These are phyloP conservation scores for Trichophyton mentagrophytes DNA, from an alignment of 2,329 filamentous ascomycete species.

Conservation along the genomic window DNA sequence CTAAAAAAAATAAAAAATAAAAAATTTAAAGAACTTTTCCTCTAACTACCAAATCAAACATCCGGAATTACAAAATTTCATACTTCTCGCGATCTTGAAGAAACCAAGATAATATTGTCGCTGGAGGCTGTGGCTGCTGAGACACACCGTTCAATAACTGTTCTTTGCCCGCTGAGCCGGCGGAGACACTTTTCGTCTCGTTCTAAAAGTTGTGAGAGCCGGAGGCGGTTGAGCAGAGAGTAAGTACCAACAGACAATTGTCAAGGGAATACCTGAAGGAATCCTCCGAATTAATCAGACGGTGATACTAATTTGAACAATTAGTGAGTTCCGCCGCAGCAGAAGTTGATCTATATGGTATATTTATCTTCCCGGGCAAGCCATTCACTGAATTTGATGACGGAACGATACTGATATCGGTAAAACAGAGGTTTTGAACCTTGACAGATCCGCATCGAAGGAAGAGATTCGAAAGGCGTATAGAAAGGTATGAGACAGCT, in stretches of 20 bases:
- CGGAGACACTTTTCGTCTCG: background rate
- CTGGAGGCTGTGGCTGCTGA: background rate
- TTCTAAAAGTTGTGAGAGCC: background rate
- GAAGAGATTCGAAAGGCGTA: conserved; percentile 91
- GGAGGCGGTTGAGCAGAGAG: background rate
- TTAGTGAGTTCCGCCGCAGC: conserved; percentile 26
- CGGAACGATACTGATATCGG: background rate
- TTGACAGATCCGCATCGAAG: conserved; percentile 58
- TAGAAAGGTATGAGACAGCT: conserved; percentile 56
- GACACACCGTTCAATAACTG: background rate
- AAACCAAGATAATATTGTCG: background rate
- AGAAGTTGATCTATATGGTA: conserved; percentile 52
- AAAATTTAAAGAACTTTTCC: background rate
- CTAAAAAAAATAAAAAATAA: background rate
- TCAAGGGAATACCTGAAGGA: background rate
- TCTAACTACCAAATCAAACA: background rate
- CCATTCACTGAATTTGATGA: background rate
- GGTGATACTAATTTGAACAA: background rate
- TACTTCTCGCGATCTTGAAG: background rate
- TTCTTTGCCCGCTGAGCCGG: background rate
- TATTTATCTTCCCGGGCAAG: conserved; percentile 2
- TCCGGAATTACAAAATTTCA: background rate
- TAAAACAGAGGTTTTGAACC: conserved; percentile 62
- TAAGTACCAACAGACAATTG: background rate
- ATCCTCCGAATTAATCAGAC: background rate